A percentile compares a stretch with the other conserved stretches of the same genome.
Evolutionary conservation across 768 basidiomycete genomes (phyloP).

Genomic region (Mrakia frigida): DNA sequence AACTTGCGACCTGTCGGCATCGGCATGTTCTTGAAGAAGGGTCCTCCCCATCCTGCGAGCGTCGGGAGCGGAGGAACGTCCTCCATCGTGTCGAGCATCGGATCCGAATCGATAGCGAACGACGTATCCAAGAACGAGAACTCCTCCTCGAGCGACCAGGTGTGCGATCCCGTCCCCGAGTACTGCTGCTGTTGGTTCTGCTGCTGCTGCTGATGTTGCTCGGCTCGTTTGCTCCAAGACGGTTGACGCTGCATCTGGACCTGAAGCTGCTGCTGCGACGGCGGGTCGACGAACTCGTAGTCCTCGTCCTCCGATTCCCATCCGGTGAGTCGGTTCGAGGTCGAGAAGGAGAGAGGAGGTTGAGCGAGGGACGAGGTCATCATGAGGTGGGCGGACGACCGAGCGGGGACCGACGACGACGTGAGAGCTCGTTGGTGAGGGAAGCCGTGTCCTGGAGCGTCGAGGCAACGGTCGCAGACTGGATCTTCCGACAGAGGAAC

Average conservation of each 20-base stretch:
- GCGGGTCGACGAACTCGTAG: constrained; percentile 27
- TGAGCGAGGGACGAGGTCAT: constrained; percentile 12
- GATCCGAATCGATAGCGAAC: constrained; percentile 25
- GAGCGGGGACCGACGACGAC: constrained; percentile 28
- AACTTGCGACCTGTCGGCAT: constrained; percentile 12
- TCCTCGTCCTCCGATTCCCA: constrained; percentile 30
- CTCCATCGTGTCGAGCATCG: constrained; percentile 11
- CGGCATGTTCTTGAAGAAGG: constrained; percentile 30
- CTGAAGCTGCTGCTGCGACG: neutral
- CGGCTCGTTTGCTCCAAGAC: constrained; percentile 5
- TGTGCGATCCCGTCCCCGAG: neutral
- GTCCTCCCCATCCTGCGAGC: constrained; percentile 29
- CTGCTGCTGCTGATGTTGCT: neutral
- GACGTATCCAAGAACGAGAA: constrained; percentile 32
- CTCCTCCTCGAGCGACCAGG: constrained; percentile 33
- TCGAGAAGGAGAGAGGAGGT: neutral
- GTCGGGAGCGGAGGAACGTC: constrained; percentile 20
- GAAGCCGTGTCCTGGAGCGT: neutral
- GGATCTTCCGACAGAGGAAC: constrained; percentile 29
- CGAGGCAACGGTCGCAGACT: constrained; percentile 26
- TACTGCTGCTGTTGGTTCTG: constrained; percentile 10
- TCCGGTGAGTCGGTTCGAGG: neutral
- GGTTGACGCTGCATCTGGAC: neutral
- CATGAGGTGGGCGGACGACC: neutral
- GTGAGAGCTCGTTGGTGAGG: constrained; percentile 9